Evolutionary conservation across 352 stramenopile genomes (phyloP), one percentile per base, ranked within the genome.

Genomic region (Pythium grandisporangium): DNA sequence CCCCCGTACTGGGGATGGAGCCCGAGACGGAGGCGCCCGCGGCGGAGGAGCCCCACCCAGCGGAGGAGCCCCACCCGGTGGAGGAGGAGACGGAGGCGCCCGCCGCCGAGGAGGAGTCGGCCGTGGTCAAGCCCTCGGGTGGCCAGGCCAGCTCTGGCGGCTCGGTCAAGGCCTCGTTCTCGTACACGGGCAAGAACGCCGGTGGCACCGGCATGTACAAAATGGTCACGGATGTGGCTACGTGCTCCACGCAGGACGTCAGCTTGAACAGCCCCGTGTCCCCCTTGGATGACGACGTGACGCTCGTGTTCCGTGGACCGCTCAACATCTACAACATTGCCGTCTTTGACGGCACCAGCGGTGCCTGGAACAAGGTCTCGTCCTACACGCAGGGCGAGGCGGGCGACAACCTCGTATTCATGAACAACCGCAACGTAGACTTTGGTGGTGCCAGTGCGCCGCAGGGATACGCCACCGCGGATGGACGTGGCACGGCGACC

Each of bases 371-470:
- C 41, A 76, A 76, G 39, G 69, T 86, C 7, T 90, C 77, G 42
- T 84, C 58, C 13, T 90, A 75, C 60, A 50, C 55, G 35, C 77
- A 77, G 33, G 62, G 55, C 14, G 71, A 64, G 36, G 49, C 51
- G 1, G 46, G 63, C 8, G 59, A 52, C 38, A 90, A 90, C 63
- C 58, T 90, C 51, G 76, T 90, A 17, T 90, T 87, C 59, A 33
- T 90, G 7, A 90, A 90, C 71, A 90, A 90, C 61, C 57, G 66
- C 58, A 87, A 90, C 67, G 58, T 85, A 23, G 69, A 90, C 60
- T 87, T 76, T 51, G 48, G 23, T 13, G 75, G 75, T 24, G 52
- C 57, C 24, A 57, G 51, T 23, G 71, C 68, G 2, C 76, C 76
- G 6, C 62, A 85, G 54, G 69, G 73, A 11, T 90, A 79, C 51